A percentile compares a stretch with the other conserved stretches of the same genome.
Evolutionary conservation across 371 early-diverging fungal species (phyloP).

Genomic region (Capillidium heterosporum): DNA sequence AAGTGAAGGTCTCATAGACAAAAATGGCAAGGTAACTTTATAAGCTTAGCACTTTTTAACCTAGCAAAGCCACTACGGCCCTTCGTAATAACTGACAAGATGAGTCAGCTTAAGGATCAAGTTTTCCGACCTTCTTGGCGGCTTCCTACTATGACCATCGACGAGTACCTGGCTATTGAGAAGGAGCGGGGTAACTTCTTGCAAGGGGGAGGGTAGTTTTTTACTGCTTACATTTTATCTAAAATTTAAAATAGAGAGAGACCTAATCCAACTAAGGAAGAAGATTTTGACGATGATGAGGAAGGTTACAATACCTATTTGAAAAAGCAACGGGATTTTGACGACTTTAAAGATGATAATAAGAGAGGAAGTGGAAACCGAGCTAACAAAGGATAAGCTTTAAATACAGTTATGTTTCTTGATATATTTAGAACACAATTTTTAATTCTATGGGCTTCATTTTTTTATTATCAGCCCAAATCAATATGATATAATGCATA

Average conservation of each 20-base stretch:
- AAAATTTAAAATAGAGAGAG: slow-evolving; percentile 16
- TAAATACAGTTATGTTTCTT: too few species aligned
- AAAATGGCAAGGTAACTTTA: slow-evolving; percentile 28
- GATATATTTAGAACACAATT: too few species aligned
- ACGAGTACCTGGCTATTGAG: slow-evolving; percentile 81
- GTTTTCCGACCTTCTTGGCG: slow-evolving; percentile 79
- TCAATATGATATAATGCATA: too few species aligned
- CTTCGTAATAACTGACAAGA: slow-evolving; percentile 67
- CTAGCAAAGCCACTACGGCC: slow-evolving; percentile 46
- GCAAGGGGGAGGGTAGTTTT: slow-evolving; percentile 53
- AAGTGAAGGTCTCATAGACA: slow-evolving; percentile 22
- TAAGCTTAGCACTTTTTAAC: slow-evolving; percentile 7
- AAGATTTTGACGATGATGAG: slow-evolving; percentile 61
- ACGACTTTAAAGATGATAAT: slow-evolving; percentile 83
- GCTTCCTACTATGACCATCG: slow-evolving; percentile 92
- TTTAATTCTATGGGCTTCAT: too few species aligned
- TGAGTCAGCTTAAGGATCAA: slow-evolving; percentile 44
- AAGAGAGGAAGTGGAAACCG: slow-evolving; percentile 70
- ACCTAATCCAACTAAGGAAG: slow-evolving; percentile 35
- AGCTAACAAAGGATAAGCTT: slow-evolving; percentile 9
- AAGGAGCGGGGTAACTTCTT: slow-evolving; percentile 73
- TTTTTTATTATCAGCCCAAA: too few species aligned
- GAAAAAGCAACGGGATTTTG: slow-evolving; percentile 69
- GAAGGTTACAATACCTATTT: slow-evolving; percentile 66
- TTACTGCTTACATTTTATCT: background rate